A percentile compares a stretch with the other conserved stretches of the same genome.
Conservation (phyloP, 75 land plant genomes). For the Adiantum capillusveneris region DNA sequence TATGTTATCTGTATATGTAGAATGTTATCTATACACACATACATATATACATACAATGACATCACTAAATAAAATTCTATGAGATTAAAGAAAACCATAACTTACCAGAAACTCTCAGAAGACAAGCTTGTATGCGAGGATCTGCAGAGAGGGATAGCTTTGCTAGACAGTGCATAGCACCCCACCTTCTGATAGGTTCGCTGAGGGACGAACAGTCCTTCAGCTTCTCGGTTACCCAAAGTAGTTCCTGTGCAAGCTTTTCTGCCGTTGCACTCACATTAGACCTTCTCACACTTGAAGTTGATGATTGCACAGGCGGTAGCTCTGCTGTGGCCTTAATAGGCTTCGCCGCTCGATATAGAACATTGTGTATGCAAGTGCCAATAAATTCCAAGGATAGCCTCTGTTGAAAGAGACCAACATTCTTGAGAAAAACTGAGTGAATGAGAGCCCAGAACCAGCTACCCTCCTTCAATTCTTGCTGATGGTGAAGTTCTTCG, state of each 20-base stretch:
- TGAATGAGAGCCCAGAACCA: conserved; percentile 30
- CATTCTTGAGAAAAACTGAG: conserved; percentile 21
- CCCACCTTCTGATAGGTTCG: conserved; percentile 71
- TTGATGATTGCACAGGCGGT: conserved; percentile 2
- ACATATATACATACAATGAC: too few species aligned
- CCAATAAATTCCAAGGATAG: conserved; percentile 13
- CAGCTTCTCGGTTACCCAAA: conserved; percentile 81
- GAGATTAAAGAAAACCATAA: too few species aligned
- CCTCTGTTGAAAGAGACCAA: conserved; percentile 6
- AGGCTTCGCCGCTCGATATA: conserved; percentile 3
- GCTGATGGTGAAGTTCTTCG: conserved; percentile 4
- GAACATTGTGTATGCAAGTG: conserved; percentile 11
- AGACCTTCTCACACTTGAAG: neutral
- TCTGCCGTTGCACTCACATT: conserved; percentile 44
- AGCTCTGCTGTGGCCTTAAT: neutral
- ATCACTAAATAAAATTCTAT: too few species aligned
- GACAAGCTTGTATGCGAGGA: conserved; percentile 62
- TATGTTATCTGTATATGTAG: too few species aligned
- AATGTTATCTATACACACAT: too few species aligned
- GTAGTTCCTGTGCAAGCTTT: conserved; percentile 78
- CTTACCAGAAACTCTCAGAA: conserved; percentile 72
- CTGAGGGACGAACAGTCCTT: conserved; percentile 39
- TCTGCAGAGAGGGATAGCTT: conserved; percentile 54
- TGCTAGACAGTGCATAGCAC: conserved; percentile 47
- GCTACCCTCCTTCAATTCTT: conserved; percentile 17